A percentile compares a stretch with the other conserved stretches of the same genome.
Conservation (phyloP, 495 filamentous ascomycete species). For the Cudoniella acicularis region DNA sequence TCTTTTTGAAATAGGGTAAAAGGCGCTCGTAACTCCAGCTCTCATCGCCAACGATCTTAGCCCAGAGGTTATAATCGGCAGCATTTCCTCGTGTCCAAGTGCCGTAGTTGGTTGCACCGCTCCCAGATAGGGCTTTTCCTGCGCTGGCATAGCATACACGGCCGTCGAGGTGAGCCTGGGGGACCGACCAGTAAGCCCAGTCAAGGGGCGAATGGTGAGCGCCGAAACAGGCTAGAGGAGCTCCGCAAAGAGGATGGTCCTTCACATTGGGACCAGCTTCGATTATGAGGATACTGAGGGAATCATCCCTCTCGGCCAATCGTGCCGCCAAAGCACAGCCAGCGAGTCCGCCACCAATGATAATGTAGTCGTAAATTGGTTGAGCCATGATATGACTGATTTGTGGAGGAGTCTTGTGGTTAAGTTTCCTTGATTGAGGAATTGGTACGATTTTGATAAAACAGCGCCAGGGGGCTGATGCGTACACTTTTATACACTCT, state of each 20-base stretch:
- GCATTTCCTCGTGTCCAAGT: slow-evolving; percentile 34
- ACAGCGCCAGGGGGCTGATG: too few relatives aligned
- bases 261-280: slow-evolving; percentile 49
- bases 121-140: slow-evolving; percentile 37
- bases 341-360: slow-evolving; percentile 82
- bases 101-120: slow-evolving; percentile 32
- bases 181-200: slow-evolving; percentile 32
- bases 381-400: too few relatives aligned
- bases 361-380: too few relatives aligned
- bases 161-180: slow-evolving; percentile 26
- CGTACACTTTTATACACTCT: too few relatives aligned
- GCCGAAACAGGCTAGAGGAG: too few relatives aligned
- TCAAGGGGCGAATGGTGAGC: slow-evolving; percentile 38
- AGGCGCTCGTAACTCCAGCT: slow-evolving; percentile 36
- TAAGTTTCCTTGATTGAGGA: too few relatives aligned
- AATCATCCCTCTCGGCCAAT: slow-evolving; percentile 35
- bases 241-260: slow-evolving; percentile 43
- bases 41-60: slow-evolving; percentile 26
- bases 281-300: slow-evolving; percentile 44
- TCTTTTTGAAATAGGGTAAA: slow-evolving; percentile 32
- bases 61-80: slow-evolving; percentile 39
- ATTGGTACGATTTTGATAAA: too few relatives aligned
- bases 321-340: slow-evolving; percentile 72
- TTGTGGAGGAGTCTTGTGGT: too few relatives aligned
- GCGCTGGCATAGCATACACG: slow-evolving; percentile 23